Evolutionary conservation across 257 asterid species (phyloP).

Genomic region (Forsythia suspensa): DNA sequence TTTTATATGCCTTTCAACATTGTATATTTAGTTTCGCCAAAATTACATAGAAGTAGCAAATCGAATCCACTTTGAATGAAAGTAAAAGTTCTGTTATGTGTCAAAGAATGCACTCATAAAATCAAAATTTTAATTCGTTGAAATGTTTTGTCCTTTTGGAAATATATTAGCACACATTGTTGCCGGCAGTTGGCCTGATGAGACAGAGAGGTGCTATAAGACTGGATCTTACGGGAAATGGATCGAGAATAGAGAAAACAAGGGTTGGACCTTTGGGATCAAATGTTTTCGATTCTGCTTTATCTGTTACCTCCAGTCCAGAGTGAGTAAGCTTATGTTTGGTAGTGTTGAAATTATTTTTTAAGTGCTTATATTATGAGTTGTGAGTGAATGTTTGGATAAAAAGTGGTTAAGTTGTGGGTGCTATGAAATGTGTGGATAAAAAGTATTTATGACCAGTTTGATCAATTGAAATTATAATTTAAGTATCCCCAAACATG

Average conservation of each 20-base stretch:
- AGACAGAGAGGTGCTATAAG: conserved; percentile 55
- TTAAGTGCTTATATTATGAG: too few relatives aligned
- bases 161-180: conserved; percentile 19
- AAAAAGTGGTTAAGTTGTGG: too few relatives aligned
- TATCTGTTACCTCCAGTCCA: conserved; percentile 69
- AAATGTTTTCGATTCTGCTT: conserved; percentile 89
- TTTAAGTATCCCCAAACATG: too few relatives aligned
- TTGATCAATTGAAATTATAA: too few relatives aligned
- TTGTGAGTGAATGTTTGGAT: too few relatives aligned
- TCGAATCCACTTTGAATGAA: background rate
- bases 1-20: background rate
- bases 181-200: conserved; percentile 62
- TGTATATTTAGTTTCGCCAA: background rate
- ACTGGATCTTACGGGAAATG: conserved; percentile 72
- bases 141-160: conserved; percentile 6
- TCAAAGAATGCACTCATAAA: background rate
- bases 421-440: too few relatives aligned
- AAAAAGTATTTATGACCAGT: too few relatives aligned
- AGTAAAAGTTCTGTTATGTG: background rate
- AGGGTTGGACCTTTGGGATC: conserved; percentile 93
- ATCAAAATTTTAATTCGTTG: background rate
- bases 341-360: too few relatives aligned
- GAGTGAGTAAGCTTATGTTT: conserved; percentile 79
- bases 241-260: conserved; percentile 62
- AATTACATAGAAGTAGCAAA: background rate